Base-by-base conservation (phyloP, 2,329 filamentous ascomycete genomes). In the Cladosporium sp. region DNA sequence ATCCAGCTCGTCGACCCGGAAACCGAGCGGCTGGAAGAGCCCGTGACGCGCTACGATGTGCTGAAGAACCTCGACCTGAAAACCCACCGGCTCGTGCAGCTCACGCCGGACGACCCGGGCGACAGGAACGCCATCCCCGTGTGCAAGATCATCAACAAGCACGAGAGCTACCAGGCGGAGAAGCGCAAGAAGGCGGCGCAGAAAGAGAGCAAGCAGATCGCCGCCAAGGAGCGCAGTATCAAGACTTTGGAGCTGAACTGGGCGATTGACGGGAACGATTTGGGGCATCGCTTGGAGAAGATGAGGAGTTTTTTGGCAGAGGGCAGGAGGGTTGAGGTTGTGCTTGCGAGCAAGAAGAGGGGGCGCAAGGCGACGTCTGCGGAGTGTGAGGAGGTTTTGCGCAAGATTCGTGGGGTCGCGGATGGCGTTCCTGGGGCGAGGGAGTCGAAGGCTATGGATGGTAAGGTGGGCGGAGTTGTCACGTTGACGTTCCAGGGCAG, bases 241-340 rank as follows among this genome's bases (percentile, higher is more conserved):
- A 96, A 96, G 72, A 84, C 85, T 63, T 68, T 96, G n/a, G 91
- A 96, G 70, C 60, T 97, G 59, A 92, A 89, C 67, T 97, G 91
- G 91, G 83, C 85, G 29, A 94, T 95, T 61, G 83, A 83, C 53
- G 63, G 69, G 11, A 79, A 92, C 63, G 91, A 96, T 71, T 67
- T 95, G 46, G 71, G 71, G n/a, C 84, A 87, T 65, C 80, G 84
- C 63, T 65, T 93, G 66, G 78, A 78, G 61, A 80, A 82, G 70
- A 66, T 92, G 60, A 70, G 70, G 54, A 75, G 72, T 48, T 95
- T 95, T 64, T 64, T 96, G 63, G 72, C 66, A 7, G 88, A 88
- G 66, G 90, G 90, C 1, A 78, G 79, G 64, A 82, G 77, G 63
- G 88, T 96, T 16, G 85, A 93, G 64, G 63, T 96, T 9, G 61